Percentiles rank a stretch among this genome's conserved stretches.
These are phyloP conservation scores for Fusarium austroafricanum DNA, from an alignment of 2,329 filamentous ascomycete species.

Conservation along the genomic window DNA sequence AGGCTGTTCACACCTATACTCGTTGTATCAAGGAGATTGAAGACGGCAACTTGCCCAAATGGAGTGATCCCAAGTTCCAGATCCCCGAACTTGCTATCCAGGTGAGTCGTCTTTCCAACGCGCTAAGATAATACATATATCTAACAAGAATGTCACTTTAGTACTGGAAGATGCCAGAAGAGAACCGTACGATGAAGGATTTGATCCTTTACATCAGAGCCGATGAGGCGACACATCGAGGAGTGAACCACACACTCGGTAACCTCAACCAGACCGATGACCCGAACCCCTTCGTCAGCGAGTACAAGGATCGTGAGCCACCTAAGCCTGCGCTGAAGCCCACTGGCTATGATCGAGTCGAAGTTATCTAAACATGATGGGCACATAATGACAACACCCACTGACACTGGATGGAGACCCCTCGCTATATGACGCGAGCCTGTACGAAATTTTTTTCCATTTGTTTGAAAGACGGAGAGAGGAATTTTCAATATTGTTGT, in stretches of 20 bases:
- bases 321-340: constrained; percentile 76
- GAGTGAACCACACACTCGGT: constrained; percentile 94
- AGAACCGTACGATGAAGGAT: constrained; percentile 83
- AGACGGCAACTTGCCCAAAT: constrained; percentile 82
- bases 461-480: background rate
- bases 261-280: constrained; percentile 88
- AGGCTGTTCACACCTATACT: constrained; percentile 95
- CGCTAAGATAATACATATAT: background rate
- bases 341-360: constrained; percentile 83
- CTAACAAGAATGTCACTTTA: constrained; percentile 33
- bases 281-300: constrained; percentile 90
- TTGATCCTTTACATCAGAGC: constrained; percentile 88
- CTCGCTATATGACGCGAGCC: background rate
- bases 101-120: constrained; percentile 44
- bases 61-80: constrained; percentile 74
- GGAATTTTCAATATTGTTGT: background rate
- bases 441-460: constrained; percentile 7
- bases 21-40: constrained; percentile 90
- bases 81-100: constrained; percentile 90
- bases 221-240: constrained; percentile 90
- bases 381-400: background rate
- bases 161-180: constrained; percentile 96
- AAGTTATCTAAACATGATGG: constrained; percentile 69
- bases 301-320: constrained; percentile 76
- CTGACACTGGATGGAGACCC: background rate